These are phyloP conservation scores for Fusarium coicis DNA, from an alignment of 2,329 filamentous ascomycete genomes.

Conservation along the genomic window DNA sequence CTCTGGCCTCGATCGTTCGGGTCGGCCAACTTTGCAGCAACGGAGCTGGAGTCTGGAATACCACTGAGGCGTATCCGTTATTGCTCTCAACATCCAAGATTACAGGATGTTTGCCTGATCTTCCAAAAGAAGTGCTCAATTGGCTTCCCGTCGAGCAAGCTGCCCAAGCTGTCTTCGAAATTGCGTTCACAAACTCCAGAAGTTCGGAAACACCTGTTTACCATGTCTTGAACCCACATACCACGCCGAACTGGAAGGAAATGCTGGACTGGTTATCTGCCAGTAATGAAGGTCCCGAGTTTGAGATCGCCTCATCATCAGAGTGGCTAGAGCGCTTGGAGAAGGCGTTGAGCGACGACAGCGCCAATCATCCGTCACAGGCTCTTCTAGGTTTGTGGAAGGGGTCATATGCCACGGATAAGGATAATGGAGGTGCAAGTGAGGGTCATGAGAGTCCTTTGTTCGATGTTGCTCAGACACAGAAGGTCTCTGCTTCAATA, in stretches of 20 bases:
- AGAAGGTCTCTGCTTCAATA: constrained; percentile 19
- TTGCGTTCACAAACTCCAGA: constrained; percentile 19
- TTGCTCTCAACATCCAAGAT: constrained; percentile 59
- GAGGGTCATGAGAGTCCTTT: neutral
- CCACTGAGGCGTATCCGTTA: constrained; percentile 62
- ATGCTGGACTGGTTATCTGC: constrained; percentile 37
- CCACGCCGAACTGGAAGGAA: constrained; percentile 26
- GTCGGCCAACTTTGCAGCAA: constrained; percentile 64
- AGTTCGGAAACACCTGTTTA: constrained; percentile 12
- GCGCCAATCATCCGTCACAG: constrained; percentile 32
- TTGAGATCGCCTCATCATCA: constrained; percentile 7
- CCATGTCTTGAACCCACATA: constrained; percentile 41
- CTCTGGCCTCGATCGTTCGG: constrained; percentile 50
- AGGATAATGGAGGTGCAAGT: accelerated
- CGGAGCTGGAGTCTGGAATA: constrained; percentile 61
- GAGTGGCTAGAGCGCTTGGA: constrained; percentile 37
- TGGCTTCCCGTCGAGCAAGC: constrained; percentile 61
- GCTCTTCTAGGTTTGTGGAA: constrained; percentile 41
- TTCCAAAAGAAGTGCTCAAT: constrained; percentile 51
- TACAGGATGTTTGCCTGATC: constrained; percentile 47
- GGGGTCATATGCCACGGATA: neutral
- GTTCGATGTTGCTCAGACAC: constrained; percentile 24
- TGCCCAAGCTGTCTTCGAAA: constrained; percentile 53
- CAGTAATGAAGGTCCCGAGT: neutral
- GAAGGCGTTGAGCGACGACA: neutral